These are phyloP conservation scores for Colletotrichum sp. DNA, from an alignment of 2,329 filamentous ascomycete genomes.

Conservation along the genomic window DNA sequence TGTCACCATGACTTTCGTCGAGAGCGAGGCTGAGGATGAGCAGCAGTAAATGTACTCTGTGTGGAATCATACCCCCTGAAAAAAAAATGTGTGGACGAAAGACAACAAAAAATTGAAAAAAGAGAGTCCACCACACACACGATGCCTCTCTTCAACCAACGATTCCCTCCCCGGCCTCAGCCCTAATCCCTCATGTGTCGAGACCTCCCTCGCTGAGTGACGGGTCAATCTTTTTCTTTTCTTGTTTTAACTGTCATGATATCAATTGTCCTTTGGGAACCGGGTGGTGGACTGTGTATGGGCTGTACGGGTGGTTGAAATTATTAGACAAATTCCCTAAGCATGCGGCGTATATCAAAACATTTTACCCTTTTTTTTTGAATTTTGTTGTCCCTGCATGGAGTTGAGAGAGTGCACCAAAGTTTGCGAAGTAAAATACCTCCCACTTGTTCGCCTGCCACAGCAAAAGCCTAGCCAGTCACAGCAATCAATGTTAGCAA, in stretches of 20 bases:
- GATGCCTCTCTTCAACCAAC: background rate
- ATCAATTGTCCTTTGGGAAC: conserved; percentile 8
- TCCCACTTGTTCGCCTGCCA: background rate
- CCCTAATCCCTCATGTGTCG: conserved; percentile 7
- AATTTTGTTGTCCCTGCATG: background rate
- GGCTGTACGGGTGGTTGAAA: background rate
- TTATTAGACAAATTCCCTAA: conserved; percentile 3
- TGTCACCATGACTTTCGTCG: conserved; percentile 53
- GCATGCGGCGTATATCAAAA: conserved; percentile 3
- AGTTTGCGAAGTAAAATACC: background rate
- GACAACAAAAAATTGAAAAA: background rate
- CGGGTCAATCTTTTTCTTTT: background rate
- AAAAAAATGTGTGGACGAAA: background rate
- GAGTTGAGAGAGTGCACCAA: background rate
- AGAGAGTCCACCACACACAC: background rate
- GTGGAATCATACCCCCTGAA: background rate
- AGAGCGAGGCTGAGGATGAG: conserved; percentile 39
- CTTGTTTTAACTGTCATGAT: conserved; percentile 7
- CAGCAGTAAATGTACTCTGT: conserved; percentile 26
- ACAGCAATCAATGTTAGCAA: background rate
- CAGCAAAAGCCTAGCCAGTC: background rate
- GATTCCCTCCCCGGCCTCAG: background rate
- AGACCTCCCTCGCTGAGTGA: background rate
- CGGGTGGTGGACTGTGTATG: background rate
- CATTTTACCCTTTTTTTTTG: background rate